phyloP scores from a whole-genome alignment of 2,329 filamentous ascomycete genomes.

The Mycogone perniciosa region DNA sequence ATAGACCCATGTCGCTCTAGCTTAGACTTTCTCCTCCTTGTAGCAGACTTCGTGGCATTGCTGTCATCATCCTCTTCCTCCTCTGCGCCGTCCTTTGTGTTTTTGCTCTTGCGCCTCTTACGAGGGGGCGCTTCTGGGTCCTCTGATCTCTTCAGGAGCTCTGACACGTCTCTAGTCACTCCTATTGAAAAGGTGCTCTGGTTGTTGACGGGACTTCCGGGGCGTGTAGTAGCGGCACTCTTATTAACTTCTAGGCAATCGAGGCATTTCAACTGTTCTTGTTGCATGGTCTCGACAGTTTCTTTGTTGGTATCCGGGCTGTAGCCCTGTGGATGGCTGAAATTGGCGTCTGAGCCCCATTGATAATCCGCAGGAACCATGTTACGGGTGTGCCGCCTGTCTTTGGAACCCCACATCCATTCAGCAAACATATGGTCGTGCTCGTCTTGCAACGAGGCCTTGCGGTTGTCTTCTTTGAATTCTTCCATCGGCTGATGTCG shows the following conservation, averaged over 20 bases:
- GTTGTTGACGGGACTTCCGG: slow-evolving; percentile 45
- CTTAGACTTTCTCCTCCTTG: slow-evolving; percentile 45
- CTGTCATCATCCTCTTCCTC: slow-evolving; percentile 37
- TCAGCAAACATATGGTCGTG: slow-evolving; percentile 34
- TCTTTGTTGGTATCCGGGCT: slow-evolving; percentile 50
- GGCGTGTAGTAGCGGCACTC: slow-evolving; percentile 54
- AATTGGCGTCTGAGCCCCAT: slow-evolving; percentile 65
- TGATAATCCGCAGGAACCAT: slow-evolving; percentile 43
- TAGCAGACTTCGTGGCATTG: slow-evolving; percentile 26
- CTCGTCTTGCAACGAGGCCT: slow-evolving; percentile 25
- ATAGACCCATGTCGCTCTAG: slow-evolving; percentile 29
- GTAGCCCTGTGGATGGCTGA: slow-evolving; percentile 53
- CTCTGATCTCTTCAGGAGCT: slow-evolving; percentile 27
- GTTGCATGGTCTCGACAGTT: slow-evolving; percentile 50
- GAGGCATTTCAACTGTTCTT: slow-evolving; percentile 49
- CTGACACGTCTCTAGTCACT: slow-evolving; percentile 14
- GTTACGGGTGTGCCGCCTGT: slow-evolving; percentile 25
- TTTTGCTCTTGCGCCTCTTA: slow-evolving; percentile 52
- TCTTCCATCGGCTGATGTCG: slow-evolving; percentile 38
- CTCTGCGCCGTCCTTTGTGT: slow-evolving; percentile 35
- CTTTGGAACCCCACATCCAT: slow-evolving; percentile 34
- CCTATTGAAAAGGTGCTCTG: slow-evolving; percentile 1
- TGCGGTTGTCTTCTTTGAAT: slow-evolving; percentile 34
- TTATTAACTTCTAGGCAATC: slow-evolving; percentile 50
- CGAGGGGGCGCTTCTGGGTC: slow-evolving; percentile 37